These are phyloP conservation scores for Globisporangium canariense DNA, from an alignment of 352 stramenopile species.

Conservation along the genomic window DNA sequence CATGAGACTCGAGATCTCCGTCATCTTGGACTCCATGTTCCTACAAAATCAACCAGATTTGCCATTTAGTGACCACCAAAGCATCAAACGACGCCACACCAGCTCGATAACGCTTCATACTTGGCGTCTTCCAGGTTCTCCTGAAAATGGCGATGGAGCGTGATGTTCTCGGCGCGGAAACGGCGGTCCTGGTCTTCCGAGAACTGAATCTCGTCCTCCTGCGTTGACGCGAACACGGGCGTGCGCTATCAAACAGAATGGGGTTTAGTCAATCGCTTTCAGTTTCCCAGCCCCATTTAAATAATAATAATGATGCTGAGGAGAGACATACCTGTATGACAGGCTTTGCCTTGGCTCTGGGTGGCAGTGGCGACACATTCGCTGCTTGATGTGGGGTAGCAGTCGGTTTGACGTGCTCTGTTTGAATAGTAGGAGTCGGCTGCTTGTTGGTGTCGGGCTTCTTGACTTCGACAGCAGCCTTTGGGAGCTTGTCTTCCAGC, in stretches of 20 bases:
- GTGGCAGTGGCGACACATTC: not conserved
- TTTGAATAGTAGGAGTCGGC: not conserved
- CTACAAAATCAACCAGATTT: constrained; percentile 22
- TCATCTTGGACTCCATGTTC: constrained; percentile 84
- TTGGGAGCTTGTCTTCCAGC: constrained; percentile 44
- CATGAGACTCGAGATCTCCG: constrained; percentile 84
- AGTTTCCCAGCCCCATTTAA: not conserved
- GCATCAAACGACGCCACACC: not conserved
- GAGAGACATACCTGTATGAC: constrained; percentile 10
- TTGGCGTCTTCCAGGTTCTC: constrained; percentile 85
- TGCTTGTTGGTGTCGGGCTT: constrained; percentile 5
- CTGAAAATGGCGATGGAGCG: constrained; percentile 79
- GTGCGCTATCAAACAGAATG: constrained; percentile 16
- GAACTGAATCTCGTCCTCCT: constrained; percentile 48
- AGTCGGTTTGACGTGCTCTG: not conserved
- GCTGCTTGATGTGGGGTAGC: not conserved
- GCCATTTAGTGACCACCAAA: not conserved
- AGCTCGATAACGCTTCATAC: constrained; percentile 25
- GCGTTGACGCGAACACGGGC: constrained; percentile 36
- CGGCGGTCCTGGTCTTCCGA: constrained; percentile 56
- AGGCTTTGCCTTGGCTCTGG: constrained; percentile 3
- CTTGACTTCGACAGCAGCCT: constrained; percentile 12
- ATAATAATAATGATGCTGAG: not conserved
- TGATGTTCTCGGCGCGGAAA: constrained; percentile 72
- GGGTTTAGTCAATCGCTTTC: not conserved